Evolutionary conservation across 257 asterid species (phyloP), one percentile per base, ranked within the genome.

Genomic region (Coffea eugenioides): DNA sequence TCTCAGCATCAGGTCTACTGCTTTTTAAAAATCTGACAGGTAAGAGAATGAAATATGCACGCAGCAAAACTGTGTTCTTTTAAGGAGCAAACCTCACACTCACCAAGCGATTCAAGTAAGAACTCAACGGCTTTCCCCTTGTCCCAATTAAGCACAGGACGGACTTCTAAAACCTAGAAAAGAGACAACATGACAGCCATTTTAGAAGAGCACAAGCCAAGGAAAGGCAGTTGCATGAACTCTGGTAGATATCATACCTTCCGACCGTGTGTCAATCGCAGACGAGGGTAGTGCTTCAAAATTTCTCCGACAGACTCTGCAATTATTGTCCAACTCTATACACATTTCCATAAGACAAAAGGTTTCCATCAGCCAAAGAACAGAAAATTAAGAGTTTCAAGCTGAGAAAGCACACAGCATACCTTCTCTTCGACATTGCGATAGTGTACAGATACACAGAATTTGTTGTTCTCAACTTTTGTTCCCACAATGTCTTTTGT

Each of bases 61-160:
- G 73, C 10, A 31, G 15, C 34, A 25, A 8, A 61, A 71, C 10
- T 51, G 25, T 54, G 49, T 9, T 46, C 59, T 18, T 49, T 45
- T 5, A 59, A 71, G 52, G 31, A 31, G 31, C n/a, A 20, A 49
- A 54, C 31, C 59, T 65, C 73, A 87, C 73, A 87, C 98, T 85
- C 80, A 95, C 98, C 98, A 41, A 95, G 95, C 39, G 98, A 94
- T 90, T 94, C 97, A 13, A 94, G 97, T 61, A 94, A 85, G 85
- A 94, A 94, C 82, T 95, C 97, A 25, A 95, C 97, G 69, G 98
- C 98, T 87, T 91, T 93, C 75, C 98, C 98, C 93, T 95, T 95
- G 89, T 95, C 91, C 98, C 98, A 95, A 82, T 92, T 79, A 39
- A 94, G 97, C 77, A 94, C 91, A 3, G 98, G 97, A 46, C 98